Evolutionary conservation across 129 eudicot genomes (phyloP).

Genomic region (Gnaphalium uliginosum): DNA sequence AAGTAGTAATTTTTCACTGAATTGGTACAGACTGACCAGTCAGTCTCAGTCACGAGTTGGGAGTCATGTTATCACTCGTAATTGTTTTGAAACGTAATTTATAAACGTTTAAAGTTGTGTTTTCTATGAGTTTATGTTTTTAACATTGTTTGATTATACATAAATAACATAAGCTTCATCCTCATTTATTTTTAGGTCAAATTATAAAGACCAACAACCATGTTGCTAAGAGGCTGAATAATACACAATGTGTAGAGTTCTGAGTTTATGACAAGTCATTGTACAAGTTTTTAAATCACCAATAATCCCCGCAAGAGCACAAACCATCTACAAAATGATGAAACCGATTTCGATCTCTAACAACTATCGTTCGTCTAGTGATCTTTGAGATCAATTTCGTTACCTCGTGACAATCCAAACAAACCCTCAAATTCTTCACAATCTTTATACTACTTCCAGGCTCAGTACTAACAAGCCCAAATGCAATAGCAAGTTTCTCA

Average conservation of each 20-base stretch:
- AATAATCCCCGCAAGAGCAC: slow-evolving; percentile 86
- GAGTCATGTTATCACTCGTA: too few species aligned
- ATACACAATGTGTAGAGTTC: neutral
- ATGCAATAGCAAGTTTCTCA: slow-evolving; percentile 77
- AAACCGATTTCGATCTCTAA: slow-evolving; percentile 86
- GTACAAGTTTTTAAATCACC: slow-evolving; percentile 42
- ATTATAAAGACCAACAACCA: neutral
- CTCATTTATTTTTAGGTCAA: neutral
- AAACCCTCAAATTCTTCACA: slow-evolving; percentile 73
- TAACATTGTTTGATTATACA: neutral
- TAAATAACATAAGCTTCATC: too few species aligned
- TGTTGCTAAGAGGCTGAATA: neutral
- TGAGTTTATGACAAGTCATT: neutral
- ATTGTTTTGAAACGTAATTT: too few species aligned
- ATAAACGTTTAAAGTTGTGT: too few species aligned
- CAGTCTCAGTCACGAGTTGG: too few species aligned
- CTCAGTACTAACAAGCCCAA: slow-evolving; percentile 66
- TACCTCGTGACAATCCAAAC: slow-evolving; percentile 71
- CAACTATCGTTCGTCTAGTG: slow-evolving; percentile 53
- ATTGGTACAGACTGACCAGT: too few species aligned
- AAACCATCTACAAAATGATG: slow-evolving; percentile 67
- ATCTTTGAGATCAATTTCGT: slow-evolving; percentile 64
- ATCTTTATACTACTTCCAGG: slow-evolving; percentile 55
- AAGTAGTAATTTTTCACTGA: too few species aligned
- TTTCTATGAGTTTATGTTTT: too few species aligned